Base-by-base conservation (phyloP, 495 filamentous ascomycete genomes). In the Penicillium malachiteum region DNA sequence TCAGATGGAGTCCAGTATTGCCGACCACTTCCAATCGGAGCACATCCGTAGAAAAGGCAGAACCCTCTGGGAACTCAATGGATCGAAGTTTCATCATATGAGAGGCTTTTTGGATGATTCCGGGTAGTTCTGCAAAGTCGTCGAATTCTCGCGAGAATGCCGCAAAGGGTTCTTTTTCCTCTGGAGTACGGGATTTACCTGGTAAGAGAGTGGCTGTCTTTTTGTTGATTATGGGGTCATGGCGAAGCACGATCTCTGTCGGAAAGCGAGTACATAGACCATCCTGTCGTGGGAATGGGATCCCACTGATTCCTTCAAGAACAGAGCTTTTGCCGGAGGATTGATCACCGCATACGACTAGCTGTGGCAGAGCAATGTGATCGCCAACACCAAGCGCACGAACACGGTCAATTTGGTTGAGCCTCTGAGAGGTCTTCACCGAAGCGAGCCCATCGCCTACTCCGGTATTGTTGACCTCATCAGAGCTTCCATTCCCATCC, bases 321-420 rank as follows among this genome's bases (percentile, higher is more conserved):
- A 78, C 71, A n/a, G 74, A 78, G 57, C 74, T 77, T 54, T 80
- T 80, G 1, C 77, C 76, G 13, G 65, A 58, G 3, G 69, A 76
- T 51, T 79, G 73, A 50, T 88, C 83, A 11, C 87, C 86, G 49
- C 82, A 83, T 7, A 89, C 87, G 4, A 86, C 77, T 30, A 91
- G 75, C 57, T 89, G 84, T 0, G 87, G 87, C 0, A 90, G 71
- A 4, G 77, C 70, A 17, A 89, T 65, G 59, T 82, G 74, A 33
- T 73, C 71, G 55, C 73, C 78, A 62, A 87, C 78, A 2, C 84
- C 85, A 30, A 74, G 65, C 0, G 70, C 65, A 5, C 84, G 80
- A 7, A 87, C 21, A 4, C 40, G 31, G 50, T 66, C 63, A 10
- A 69, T 56, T n/a, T 59, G 57, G 26, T 63, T 68, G 11, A 69